Evolutionary conservation across 305 asterid species (phyloP), one percentile per base, ranked within the genome.

Genomic region (Lippia alba): DNA sequence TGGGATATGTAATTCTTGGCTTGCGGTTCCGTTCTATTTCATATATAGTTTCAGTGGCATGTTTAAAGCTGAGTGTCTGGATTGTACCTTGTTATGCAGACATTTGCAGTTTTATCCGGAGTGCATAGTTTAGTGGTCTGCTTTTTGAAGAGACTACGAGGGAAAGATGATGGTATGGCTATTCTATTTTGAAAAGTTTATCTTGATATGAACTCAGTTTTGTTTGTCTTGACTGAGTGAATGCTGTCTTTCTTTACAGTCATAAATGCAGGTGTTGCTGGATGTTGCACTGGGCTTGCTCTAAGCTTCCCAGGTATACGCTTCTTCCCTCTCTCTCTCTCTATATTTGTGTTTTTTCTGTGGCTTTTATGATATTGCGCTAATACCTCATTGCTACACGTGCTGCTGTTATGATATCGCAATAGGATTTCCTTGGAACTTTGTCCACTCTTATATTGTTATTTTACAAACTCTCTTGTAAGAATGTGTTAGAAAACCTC

Each of bases 221-320:
- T 74, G 50, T 69, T 68, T 4, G 10, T 39, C 45, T 39, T 39
- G 45, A 19, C 20, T 4, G 73, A 24, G 30, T 24, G 48, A 70
- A 40, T 66, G 68, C 15, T 50, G 46, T 74, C 51, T 72, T 69
- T 64, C 64, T 73, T 65, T 78, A 12, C 86, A 90, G 97, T 86
- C 60, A 78, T 92, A 48, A 92, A 92, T 70, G 92, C 98, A 16
- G 97, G 98, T 36, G 95, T 92, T 56, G 97, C 98, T 61, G 98
- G 97, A 48, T 92, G 98, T 73, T 87, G 98, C 80, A 90, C 98
- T 19, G 98, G 98, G 70, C 94, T 92, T 75, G 98, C 96, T 32
- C 83, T 90, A 59, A 92, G 93, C 82, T 83, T 85, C 73, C 98
- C 97, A 74, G 98, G 98, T 90, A 78, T 39, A 36, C 64, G 14